These are phyloP conservation scores for Hypomontagnella submonticulosa DNA, from an alignment of 495 filamentous ascomycete genomes.

Conservation along the genomic window DNA sequence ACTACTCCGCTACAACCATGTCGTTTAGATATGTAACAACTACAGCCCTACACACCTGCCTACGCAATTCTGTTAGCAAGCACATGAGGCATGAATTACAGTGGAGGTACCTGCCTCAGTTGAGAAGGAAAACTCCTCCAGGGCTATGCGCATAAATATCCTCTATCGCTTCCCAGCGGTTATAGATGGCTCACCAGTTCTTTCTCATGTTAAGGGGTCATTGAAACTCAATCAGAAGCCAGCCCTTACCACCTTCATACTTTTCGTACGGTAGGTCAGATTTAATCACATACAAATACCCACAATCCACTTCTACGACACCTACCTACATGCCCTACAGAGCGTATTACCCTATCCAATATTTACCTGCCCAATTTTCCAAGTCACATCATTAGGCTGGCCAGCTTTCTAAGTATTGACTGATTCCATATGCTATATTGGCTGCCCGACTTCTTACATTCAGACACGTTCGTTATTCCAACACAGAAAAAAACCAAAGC, in stretches of 20 bases:
- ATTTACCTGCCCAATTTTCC: neutral
- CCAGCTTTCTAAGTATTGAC: neutral
- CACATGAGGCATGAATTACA: too few relatives aligned
- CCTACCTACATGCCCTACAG: neutral
- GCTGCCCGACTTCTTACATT: constrained; percentile 3
- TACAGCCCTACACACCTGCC: neutral
- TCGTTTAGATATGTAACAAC: neutral
- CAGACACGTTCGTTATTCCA: constrained; percentile 27
- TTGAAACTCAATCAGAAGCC: constrained; percentile 10
- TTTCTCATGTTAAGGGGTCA: constrained; percentile 4
- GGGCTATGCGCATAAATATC: neutral
- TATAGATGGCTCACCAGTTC: constrained; percentile 5
- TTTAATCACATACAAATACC: neutral
- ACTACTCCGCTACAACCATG: neutral
- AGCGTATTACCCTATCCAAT: neutral
- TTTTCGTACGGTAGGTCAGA: too few relatives aligned
- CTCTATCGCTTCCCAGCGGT: constrained; percentile 12
- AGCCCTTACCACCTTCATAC: too few relatives aligned
- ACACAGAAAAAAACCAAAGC: constrained; percentile 10
- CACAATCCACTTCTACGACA: constrained; percentile 10
- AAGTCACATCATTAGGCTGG: neutral
- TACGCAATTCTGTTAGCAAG: too few relatives aligned
- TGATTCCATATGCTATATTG: constrained; percentile 8
- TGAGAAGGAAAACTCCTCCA: too few relatives aligned
- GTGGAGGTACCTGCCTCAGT: too few relatives aligned